Conservation (phyloP, 1,284 basidiomycete species). For the Tilletia setariae region DNA sequence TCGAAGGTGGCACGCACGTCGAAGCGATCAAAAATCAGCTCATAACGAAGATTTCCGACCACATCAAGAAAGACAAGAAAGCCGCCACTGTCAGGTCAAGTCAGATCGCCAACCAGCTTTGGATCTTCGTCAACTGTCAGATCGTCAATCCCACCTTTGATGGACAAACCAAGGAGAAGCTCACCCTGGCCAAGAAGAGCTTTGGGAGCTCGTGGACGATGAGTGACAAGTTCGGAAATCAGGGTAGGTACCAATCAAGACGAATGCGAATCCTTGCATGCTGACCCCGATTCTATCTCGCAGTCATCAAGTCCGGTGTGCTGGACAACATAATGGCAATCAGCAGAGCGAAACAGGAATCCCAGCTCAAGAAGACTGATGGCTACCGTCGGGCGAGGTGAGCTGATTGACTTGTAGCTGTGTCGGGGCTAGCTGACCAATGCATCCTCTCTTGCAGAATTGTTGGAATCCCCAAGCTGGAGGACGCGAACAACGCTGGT, state of each 20-base stretch:
- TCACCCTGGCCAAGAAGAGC: conserved; percentile 82
- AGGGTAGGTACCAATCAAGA: conserved; percentile 63
- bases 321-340: conserved; percentile 89
- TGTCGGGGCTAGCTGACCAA: background rate
- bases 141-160: conserved; percentile 99
- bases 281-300: conserved; percentile 51
- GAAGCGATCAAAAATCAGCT: conserved; percentile 82
- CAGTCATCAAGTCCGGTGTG: conserved; percentile 80
- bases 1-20: conserved; percentile 95
- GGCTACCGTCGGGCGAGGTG: conserved; percentile 70
- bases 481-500: conserved; percentile 97
- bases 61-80: conserved; percentile 86
- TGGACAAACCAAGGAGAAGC: conserved; percentile 96
- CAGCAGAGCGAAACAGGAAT: conserved; percentile 95
- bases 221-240: conserved; percentile 92
- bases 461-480: conserved; percentile 85
- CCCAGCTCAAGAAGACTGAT: conserved; percentile 92
- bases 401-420: background rate
- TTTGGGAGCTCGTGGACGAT: conserved; percentile 85
- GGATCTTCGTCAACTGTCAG: conserved; percentile 94
- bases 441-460: conserved; percentile 56
- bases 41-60: conserved; percentile 69
- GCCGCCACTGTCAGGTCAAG: conserved; percentile 83
- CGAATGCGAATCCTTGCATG: background rate
- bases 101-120: conserved; percentile 96